Percentiles rank a stretch among this genome's conserved stretches.
phyloP scores from a whole-genome alignment of 208 protist species.

The Giardia duodenalis region DNA sequence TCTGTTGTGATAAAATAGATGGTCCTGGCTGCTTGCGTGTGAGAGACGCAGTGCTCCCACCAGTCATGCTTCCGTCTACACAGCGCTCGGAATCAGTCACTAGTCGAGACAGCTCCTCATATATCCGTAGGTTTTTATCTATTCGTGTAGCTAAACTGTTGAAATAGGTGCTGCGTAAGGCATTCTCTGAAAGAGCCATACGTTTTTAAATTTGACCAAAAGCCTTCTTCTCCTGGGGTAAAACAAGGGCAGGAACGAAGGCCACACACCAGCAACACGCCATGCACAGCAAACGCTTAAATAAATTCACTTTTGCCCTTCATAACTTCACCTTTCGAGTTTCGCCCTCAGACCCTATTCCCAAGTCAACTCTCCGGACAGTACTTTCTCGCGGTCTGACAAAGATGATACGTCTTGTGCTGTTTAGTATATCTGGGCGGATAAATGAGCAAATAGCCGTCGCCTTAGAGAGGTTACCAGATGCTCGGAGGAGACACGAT shows the following conservation, averaged over 20 bases:
- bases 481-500: background rate
- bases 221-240: no score
- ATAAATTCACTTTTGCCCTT: background rate
- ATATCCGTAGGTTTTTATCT: background rate
- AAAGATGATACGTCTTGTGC: background rate
- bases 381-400: background rate
- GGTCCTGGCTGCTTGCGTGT: no score
- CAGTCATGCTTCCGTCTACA: no score
- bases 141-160: background rate
- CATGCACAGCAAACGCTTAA: no score
- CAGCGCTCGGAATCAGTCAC: no score
- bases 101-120: background rate
- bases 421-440: background rate
- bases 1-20: no score
- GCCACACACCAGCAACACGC: no score
- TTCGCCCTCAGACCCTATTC: background rate
- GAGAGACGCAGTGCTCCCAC: no score
- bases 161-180: no score
- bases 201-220: background rate
- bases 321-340: background rate
- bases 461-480: background rate
- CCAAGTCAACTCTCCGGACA: background rate
- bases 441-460: background rate
- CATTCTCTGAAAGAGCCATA: background rate
- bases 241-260: background rate